Conservation (phyloP, 140 eudicot species). For the Senecio squalidus region DNA sequence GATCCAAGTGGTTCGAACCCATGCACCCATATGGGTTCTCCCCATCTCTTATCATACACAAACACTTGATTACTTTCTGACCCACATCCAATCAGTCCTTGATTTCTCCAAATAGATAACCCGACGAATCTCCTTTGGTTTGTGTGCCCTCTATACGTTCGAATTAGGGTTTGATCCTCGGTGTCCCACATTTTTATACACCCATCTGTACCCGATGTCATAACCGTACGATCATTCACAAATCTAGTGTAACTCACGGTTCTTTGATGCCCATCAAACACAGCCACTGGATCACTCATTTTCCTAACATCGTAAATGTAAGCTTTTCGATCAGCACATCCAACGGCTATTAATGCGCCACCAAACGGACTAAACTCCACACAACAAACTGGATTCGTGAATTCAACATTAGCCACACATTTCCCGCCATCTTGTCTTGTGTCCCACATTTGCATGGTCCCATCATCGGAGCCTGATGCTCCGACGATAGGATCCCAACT, state of each 20-base stretch:
- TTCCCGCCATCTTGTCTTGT: conserved; percentile 52
- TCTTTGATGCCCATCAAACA: conserved; percentile 46
- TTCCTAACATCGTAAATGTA: conserved; percentile 64
- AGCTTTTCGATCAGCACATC: conserved; percentile 60
- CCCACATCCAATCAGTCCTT: conserved; percentile 64
- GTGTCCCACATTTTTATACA: conserved; percentile 63
- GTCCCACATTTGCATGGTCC: conserved; percentile 85
- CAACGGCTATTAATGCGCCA: conserved; percentile 49
- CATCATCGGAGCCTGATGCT: conserved; percentile 84
- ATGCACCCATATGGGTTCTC: conserved; percentile 69
- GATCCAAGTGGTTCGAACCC: conserved; percentile 45
- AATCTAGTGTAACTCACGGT: conserved; percentile 56
- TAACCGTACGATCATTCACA: conserved; percentile 42
- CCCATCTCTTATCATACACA: conserved; percentile 81
- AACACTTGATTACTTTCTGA: conserved; percentile 64
- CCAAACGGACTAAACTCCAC: conserved; percentile 74
- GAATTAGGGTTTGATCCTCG: conserved; percentile 30
- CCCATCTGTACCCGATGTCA: conserved; percentile 76
- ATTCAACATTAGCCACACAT: conserved; percentile 36
- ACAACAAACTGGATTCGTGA: conserved; percentile 53
- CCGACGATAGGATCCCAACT: conserved; percentile 44
- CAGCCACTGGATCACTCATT: conserved; percentile 35
- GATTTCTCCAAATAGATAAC: conserved; percentile 59
- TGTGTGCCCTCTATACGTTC: conserved; percentile 58
- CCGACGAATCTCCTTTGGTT: conserved; percentile 66